These are phyloP conservation scores for Talaromyces borbonicus DNA, from an alignment of 495 filamentous ascomycete species.

Conservation along the genomic window DNA sequence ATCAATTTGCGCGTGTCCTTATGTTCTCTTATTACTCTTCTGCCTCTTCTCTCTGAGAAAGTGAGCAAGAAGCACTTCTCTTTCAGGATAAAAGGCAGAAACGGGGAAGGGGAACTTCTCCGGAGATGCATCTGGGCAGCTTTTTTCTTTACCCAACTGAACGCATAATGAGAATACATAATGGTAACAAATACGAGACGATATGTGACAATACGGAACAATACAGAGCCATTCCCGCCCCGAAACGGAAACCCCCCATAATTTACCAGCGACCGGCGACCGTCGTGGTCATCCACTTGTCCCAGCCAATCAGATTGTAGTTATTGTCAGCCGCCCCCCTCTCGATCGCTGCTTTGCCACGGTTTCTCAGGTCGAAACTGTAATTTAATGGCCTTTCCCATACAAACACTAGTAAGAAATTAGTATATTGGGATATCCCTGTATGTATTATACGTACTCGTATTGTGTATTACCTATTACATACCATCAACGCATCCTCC, in stretches of 20 bases:
- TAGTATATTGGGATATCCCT: background rate
- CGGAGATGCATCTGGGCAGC: background rate
- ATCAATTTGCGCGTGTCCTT: too few species aligned
- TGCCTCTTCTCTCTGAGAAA: too few species aligned
- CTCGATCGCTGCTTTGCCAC: background rate
- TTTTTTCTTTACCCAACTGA: too few species aligned
- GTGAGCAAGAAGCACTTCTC: background rate
- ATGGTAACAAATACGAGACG: background rate
- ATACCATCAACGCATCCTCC: too few species aligned
- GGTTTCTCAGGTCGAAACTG: background rate
- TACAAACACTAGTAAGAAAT: background rate
- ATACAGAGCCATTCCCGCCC: slow-evolving; percentile 2
- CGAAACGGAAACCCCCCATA: background rate
- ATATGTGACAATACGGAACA: background rate
- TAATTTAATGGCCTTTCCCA: background rate
- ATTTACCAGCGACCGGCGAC: background rate
- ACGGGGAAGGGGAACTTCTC: background rate
- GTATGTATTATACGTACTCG: slow-evolving; percentile 1
- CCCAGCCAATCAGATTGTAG: background rate
- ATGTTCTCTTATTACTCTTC: too few species aligned
- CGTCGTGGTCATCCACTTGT: background rate
- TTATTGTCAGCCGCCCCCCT: background rate
- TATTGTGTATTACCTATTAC: too few species aligned
- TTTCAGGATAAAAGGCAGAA: too few species aligned
- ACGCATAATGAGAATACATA: slow-evolving; percentile 5